A percentile compares a stretch with the other conserved stretches of the same genome.
Conservation (phyloP, 2,329 filamentous ascomycete genomes). For the Helminthosporium solani region DNA sequence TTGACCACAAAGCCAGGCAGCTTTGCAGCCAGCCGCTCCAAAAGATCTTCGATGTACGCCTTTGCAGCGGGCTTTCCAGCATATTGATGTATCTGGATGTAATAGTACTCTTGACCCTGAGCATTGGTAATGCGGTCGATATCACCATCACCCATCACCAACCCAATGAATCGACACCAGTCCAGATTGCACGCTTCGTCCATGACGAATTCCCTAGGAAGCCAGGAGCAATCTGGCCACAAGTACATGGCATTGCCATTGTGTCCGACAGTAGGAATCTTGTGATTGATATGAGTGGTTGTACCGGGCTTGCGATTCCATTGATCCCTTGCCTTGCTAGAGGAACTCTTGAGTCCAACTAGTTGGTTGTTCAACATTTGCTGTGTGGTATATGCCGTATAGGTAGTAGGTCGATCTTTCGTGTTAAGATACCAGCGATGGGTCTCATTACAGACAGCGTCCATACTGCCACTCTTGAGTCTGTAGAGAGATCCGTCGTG, state of each 20-base stretch:
- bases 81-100: conserved; percentile 7
- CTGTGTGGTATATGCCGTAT: conserved; percentile 7
- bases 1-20: conserved; percentile 5
- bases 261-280: conserved; percentile 7
- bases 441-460: conserved; percentile 6
- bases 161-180: conserved; percentile 6
- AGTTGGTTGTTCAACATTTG: conserved; percentile 6
- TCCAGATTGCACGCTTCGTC: conserved; percentile 7
- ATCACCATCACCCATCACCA: conserved; percentile 7
- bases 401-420: conserved; percentile 7
- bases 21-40: conserved; percentile 6
- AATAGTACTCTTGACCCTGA: conserved; percentile 5
- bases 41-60: conserved; percentile 6
- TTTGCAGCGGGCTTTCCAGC: conserved; percentile 3
- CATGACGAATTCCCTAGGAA: conserved; percentile 6
- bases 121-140: conserved; percentile 6
- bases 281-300: conserved; percentile 6
- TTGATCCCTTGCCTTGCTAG: conserved; percentile 4
- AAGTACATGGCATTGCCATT: conserved; percentile 6
- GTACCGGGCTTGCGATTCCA: conserved; percentile 4
- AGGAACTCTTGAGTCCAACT: conserved; percentile 3
- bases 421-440: conserved; percentile 8
- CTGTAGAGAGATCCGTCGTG: conserved; percentile 4
- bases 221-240: conserved; percentile 7
- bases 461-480: conserved; percentile 5